phyloP scores from a whole-genome alignment of 768 basidiomycete species.

The Termitomyces sp. region DNA sequence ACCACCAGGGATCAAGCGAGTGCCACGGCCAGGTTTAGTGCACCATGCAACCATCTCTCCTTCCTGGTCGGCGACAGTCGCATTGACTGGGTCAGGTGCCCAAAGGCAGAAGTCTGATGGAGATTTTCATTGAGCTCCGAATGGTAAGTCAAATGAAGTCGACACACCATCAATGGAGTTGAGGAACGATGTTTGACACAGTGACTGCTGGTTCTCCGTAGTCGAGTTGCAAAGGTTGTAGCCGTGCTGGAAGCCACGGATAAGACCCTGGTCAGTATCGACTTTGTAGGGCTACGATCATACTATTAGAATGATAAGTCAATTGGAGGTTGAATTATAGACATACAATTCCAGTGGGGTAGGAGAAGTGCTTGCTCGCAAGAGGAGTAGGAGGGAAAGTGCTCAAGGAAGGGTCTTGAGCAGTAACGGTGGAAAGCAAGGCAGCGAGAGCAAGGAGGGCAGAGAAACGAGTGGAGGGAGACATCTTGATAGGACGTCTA shows the following conservation, averaged over 20 bases:
- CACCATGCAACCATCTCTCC: constrained; percentile 66
- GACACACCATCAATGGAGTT: constrained; percentile 51
- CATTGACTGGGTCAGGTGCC: constrained; percentile 43
- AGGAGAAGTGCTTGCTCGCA: constrained; percentile 39
- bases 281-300: constrained; percentile 31
- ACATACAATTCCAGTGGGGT: constrained; percentile 41
- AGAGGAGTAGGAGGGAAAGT: constrained; percentile 45
- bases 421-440: constrained; percentile 20
- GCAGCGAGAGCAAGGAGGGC: constrained; percentile 25
- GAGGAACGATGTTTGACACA: constrained; percentile 58
- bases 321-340: not conserved
- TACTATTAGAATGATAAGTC: not conserved
- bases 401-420: constrained; percentile 18
- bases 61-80: constrained; percentile 54
- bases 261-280: constrained; percentile 28
- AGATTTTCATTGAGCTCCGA: not conserved
- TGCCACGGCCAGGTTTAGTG: constrained; percentile 57
- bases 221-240: constrained; percentile 69
- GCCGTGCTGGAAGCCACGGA: constrained; percentile 46
- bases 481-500: constrained; percentile 29
- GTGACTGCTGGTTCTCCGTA: constrained; percentile 54
- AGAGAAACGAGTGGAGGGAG: constrained; percentile 38
- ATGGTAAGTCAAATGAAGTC: not conserved
- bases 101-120: constrained; percentile 55
- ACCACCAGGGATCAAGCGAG: constrained; percentile 57